These are phyloP conservation scores for Cyberlindnera xylosilytica DNA, from an alignment of 805 yeast genomes.

Conservation along the genomic window DNA sequence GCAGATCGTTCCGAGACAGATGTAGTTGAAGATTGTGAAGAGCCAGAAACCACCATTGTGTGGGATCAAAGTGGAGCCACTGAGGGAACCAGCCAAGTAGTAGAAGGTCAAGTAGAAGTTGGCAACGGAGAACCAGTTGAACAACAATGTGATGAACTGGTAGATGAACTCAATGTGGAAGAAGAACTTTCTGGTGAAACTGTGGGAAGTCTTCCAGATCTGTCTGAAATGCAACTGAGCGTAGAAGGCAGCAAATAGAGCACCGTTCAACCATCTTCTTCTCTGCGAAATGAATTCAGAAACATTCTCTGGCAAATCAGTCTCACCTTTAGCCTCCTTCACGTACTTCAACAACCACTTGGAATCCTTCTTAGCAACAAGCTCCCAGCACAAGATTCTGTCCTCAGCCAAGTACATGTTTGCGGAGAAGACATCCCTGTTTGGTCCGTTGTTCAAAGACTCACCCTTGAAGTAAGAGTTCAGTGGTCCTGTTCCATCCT, in stretches of 20 bases:
- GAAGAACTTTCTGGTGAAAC: slow-evolving; percentile 71
- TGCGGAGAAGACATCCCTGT: slow-evolving; percentile 85
- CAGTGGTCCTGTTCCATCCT: slow-evolving; percentile 90
- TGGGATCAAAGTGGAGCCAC: slow-evolving; percentile 46
- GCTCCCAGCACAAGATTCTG: slow-evolving; percentile 93
- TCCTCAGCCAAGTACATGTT: slow-evolving; percentile 98
- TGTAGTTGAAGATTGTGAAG: slow-evolving; percentile 82
- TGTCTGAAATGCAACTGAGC: slow-evolving; percentile 82
- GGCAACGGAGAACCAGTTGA: slow-evolving; percentile 89
- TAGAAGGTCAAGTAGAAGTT: slow-evolving; percentile 92
- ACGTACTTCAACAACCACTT: slow-evolving; percentile 92
- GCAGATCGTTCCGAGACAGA: slow-evolving; percentile 76
- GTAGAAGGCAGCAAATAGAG: slow-evolving; percentile 92
- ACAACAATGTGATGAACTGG: slow-evolving; percentile 74
- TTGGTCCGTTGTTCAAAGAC: slow-evolving; percentile 47
- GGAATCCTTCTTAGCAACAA: slow-evolving; percentile 79
- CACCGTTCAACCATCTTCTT: slow-evolving; percentile 98
- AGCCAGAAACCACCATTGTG: slow-evolving; percentile 77
- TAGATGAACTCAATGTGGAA: slow-evolving; percentile 86
- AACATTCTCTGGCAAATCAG: slow-evolving; percentile 93
- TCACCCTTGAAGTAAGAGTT: slow-evolving; percentile 91
- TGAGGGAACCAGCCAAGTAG: slow-evolving; percentile 85
- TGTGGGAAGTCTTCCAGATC: slow-evolving; percentile 88
- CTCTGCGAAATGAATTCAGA: slow-evolving; percentile 96
- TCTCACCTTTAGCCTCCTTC: slow-evolving; percentile 90